These are phyloP conservation scores for Forsythia viridissima DNA, from an alignment of 257 asterid genomes.

Conservation along the genomic window DNA sequence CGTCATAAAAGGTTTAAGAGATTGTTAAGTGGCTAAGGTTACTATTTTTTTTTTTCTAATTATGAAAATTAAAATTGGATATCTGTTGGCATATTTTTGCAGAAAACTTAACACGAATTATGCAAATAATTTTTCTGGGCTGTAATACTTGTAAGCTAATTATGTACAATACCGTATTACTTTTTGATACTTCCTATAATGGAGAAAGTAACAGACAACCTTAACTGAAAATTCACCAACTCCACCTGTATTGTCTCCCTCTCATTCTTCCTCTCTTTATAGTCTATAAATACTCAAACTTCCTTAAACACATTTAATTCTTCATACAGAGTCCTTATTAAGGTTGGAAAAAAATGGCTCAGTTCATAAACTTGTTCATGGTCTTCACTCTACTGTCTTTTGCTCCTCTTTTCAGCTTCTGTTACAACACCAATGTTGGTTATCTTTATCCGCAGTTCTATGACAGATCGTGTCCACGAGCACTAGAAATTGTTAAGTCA, in stretches of 20 bases:
- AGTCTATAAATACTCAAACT: background rate
- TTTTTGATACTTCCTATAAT: background rate
- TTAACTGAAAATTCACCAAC: background rate
- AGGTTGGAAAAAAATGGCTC: conserved; percentile 10
- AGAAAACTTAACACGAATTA: too few species aligned
- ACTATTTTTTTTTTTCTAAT: too few species aligned
- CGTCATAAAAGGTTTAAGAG: too few species aligned
- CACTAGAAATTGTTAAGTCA: conserved; percentile 23
- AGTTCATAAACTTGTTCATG: conserved; percentile 16
- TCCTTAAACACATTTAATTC: background rate
- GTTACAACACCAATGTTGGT: conserved; percentile 23
- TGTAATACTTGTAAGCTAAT: background rate
- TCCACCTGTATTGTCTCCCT: background rate
- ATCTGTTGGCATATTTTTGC: too few species aligned
- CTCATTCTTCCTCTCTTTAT: background rate
- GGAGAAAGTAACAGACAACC: background rate
- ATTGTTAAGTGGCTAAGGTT: too few species aligned
- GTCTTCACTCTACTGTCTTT: conserved; percentile 14
- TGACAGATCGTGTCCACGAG: conserved; percentile 43
- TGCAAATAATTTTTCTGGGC: too few species aligned
- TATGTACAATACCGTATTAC: too few species aligned
- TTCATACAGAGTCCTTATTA: background rate
- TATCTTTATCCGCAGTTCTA: conserved; percentile 50
- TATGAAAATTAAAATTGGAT: too few species aligned
- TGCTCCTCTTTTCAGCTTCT: conserved; percentile 30